Evolutionary conservation across 1,139 yeast genomes (phyloP).

Genomic region (Protomyces inouyei): DNA sequence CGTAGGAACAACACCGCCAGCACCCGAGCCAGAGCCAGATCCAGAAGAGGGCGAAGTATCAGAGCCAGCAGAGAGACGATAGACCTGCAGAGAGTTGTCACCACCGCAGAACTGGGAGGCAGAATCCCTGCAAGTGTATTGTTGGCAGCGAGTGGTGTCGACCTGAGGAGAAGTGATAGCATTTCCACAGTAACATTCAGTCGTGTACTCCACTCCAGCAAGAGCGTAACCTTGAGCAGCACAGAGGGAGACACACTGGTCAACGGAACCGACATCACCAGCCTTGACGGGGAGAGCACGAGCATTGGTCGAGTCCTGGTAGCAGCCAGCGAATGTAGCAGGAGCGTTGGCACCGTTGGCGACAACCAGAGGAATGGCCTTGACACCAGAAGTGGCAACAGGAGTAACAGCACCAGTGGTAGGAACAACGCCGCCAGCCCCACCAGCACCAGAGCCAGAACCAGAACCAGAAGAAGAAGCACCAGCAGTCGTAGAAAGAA

Average conservation of each 20-base stretch:
- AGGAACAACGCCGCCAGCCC: not conserved
- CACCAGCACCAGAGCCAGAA: too few species aligned
- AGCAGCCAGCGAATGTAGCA: not conserved
- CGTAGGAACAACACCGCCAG: too few species aligned
- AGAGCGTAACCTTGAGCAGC: not conserved
- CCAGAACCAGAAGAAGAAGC: constrained; percentile 26
- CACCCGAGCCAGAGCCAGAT: too few species aligned
- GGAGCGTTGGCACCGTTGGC: not conserved
- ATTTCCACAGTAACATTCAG: constrained; percentile 20
- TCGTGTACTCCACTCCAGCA: not conserved
- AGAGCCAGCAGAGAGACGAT: constrained; percentile 7
- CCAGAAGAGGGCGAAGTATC: constrained; percentile 2
- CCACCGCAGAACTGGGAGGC: constrained; percentile 18
- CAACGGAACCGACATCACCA: not conserved
- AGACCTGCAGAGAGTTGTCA: constrained; percentile 12
- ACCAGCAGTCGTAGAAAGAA: not conserved
- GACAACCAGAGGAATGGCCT: not conserved
- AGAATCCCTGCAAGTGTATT: constrained; percentile 25
- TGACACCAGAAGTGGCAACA: not conserved
- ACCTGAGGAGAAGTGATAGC: constrained; percentile 11
- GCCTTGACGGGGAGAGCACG: not conserved
- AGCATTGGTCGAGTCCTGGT: not conserved
- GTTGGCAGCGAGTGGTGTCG: constrained; percentile 7
- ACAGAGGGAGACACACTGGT: not conserved
- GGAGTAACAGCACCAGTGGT: not conserved